Evolutionary conservation across 495 filamentous ascomycete species (phyloP).

Genomic region (Immersiella caudata): DNA sequence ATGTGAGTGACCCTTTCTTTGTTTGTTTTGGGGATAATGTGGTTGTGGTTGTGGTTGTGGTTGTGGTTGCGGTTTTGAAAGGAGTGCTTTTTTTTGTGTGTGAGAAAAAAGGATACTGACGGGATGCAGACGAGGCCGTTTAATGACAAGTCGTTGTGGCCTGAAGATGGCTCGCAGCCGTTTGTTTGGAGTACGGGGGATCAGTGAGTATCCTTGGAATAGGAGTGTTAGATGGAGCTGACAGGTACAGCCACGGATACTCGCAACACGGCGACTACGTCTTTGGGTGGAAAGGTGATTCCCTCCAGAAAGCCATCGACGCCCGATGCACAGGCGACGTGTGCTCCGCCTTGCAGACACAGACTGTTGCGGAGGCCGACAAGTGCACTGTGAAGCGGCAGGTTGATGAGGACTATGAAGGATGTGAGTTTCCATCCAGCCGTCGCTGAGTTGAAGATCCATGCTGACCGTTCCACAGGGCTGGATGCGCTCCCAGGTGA

Average conservation of each 20-base stretch:
- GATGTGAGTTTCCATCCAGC: constrained; percentile 28
- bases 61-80: too few species aligned
- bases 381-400: constrained; percentile 32
- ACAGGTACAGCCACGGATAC: constrained; percentile 36
- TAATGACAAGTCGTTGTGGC: constrained; percentile 43
- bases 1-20: constrained; percentile 23
- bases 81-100: too few species aligned
- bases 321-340: constrained; percentile 38
- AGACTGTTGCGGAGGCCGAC: constrained; percentile 36
- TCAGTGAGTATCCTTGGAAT: constrained; percentile 12
- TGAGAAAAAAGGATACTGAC: neutral
- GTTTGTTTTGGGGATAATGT: too few species aligned
- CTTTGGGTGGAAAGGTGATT: constrained; percentile 45
- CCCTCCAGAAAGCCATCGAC: constrained; percentile 42
- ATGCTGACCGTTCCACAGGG: neutral
- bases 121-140: constrained; percentile 30
- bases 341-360: constrained; percentile 35
- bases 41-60: too few species aligned
- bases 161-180: constrained; percentile 43
- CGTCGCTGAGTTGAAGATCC: neutral
- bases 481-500: neutral
- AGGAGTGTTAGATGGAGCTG: constrained; percentile 24
- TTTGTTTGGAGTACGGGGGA: constrained; percentile 52
- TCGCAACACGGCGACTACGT: constrained; percentile 44
- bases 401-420: constrained; percentile 41